Evolutionary conservation across 352 stramenopile genomes (phyloP).

Genomic region (Nothophytophthora sp.): DNA sequence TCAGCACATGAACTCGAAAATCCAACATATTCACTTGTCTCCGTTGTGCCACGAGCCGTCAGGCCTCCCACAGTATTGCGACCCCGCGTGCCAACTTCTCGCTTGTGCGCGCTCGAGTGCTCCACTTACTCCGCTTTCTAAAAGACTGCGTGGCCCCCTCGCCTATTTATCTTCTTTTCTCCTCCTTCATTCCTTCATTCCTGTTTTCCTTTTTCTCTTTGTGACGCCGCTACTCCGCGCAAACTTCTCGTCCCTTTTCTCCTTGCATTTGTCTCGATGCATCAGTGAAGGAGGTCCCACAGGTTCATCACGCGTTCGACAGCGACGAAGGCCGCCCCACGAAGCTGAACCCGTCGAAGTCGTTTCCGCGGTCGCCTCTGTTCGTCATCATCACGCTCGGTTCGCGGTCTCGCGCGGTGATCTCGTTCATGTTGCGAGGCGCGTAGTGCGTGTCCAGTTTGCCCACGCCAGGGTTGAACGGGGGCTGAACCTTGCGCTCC

Average conservation of each 20-base stretch:
- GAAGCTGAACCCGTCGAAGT: conserved; percentile 92
- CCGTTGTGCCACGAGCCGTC: conserved; percentile 18
- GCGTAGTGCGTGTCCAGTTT: conserved; percentile 88
- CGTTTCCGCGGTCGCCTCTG: conserved; percentile 62
- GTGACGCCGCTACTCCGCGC: conserved; percentile 19
- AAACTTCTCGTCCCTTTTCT: conserved; percentile 10
- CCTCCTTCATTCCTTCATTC: no score
- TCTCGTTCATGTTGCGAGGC: conserved; percentile 87
- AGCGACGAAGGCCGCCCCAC: conserved; percentile 82
- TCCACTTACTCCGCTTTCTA: conserved; percentile 41
- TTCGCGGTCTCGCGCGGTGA: conserved; percentile 83
- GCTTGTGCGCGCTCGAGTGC: conserved; percentile 23
- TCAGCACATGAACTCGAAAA: conserved; percentile 36
- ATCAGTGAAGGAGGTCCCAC: conserved; percentile 19
- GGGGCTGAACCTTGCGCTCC: conserved; percentile 76
- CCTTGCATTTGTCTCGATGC: background rate
- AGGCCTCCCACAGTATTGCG: conserved; percentile 18
- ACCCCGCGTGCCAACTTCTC: conserved; percentile 21
- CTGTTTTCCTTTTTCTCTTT: conserved; percentile 20
- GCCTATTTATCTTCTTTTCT: conserved; percentile 27
- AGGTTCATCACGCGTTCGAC: conserved; percentile 51
- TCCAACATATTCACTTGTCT: conserved; percentile 49
- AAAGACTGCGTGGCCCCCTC: conserved; percentile 23
- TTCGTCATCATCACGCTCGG: conserved; percentile 73
- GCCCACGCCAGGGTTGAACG: conserved; percentile 88